Evolutionary conservation across 2,329 filamentous ascomycete species (phyloP), one percentile per base, ranked within the genome.

Genomic region (Aureobasidium pullulans): DNA sequence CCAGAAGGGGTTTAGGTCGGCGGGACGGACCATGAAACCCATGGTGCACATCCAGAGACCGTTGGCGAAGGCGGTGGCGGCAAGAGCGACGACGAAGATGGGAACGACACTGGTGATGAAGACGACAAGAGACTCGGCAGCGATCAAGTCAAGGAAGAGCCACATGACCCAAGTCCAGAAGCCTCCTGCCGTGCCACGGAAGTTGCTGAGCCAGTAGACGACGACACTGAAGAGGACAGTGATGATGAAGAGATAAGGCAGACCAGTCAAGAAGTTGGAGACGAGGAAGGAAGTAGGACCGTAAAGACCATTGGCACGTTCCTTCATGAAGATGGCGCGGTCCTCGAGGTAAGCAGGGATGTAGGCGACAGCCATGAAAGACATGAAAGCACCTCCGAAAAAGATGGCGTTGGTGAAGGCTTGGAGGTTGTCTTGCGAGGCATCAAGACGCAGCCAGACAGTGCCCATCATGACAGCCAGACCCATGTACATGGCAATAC

Each of bases 401-500:
- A 79, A 79, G 64, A 95, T 88, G 49, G 89, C 88, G 70, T 95
- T 96, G 71, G 85, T 90, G 66, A 89, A 88, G 0, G 89, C 84
- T 66, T 90, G 86, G 65, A 96, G 93, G 61, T 87, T 87, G 59
- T 80, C 76, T 69, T 95, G 90, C 0, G 79, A 75, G 0, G 86
- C 79, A 4, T 80, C 75, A 2, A 96, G 78, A 6, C 90, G 84
- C 13, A 95, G 75, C 86, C 89, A 96, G 11, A 95, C 88, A 0
- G 90, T 95, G 5, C 90, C 90, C 86, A 93, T 91, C 82, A 94
- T 86, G 65, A 94, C 83, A 1, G 89, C 89, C 15, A 95, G 78
- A 73, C 83, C 84, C 62, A 86, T 78, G 71, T 95, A 94, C 89
- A 95, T 95, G 42, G 82, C 86, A 43, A 94, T 79, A 3, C 90